These are phyloP conservation scores for Phanerochaete sordida DNA, from an alignment of 768 basidiomycete genomes.

Conservation along the genomic window DNA sequence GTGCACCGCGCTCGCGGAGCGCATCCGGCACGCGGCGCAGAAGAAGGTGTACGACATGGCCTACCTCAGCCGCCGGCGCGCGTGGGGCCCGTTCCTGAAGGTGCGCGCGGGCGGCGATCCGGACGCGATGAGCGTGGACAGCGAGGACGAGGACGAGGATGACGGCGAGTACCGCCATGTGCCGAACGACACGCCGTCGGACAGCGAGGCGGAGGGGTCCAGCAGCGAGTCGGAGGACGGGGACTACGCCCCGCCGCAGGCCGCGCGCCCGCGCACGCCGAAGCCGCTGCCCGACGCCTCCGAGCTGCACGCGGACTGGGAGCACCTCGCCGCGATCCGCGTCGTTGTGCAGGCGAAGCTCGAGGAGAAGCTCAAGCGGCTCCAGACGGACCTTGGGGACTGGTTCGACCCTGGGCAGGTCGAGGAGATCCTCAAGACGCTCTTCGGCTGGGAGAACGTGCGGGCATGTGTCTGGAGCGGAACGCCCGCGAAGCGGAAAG, in stretches of 20 bases:
- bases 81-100: slow-evolving; percentile 22
- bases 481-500: not conserved
- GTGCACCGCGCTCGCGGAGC: not conserved
- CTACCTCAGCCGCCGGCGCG: slow-evolving; percentile 16
- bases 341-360: slow-evolving; percentile 7
- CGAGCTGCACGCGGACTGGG: slow-evolving; percentile 21
- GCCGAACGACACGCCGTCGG: not conserved
- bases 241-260: not conserved
- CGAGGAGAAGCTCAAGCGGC: not conserved
- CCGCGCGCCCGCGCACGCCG: not conserved
- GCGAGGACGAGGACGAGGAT: not conserved
- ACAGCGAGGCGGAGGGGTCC: slow-evolving; percentile 1
- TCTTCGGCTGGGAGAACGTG: not conserved
- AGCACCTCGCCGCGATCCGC: slow-evolving; percentile 13
- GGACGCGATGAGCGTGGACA: too few relatives aligned
- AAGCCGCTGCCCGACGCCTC: not conserved
- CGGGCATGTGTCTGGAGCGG: not conserved
- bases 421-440: not conserved
- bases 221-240: not conserved
- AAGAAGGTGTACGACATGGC: slow-evolving; percentile 14
- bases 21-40: not conserved
- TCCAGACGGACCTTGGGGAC: not conserved
- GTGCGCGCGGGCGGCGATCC: too few relatives aligned
- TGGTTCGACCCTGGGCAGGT: not conserved
- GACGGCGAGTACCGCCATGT: slow-evolving; percentile 9